Evolutionary conservation across 495 filamentous ascomycete genomes (phyloP).

Genomic region (Paragyromitra xinjiangensis): DNA sequence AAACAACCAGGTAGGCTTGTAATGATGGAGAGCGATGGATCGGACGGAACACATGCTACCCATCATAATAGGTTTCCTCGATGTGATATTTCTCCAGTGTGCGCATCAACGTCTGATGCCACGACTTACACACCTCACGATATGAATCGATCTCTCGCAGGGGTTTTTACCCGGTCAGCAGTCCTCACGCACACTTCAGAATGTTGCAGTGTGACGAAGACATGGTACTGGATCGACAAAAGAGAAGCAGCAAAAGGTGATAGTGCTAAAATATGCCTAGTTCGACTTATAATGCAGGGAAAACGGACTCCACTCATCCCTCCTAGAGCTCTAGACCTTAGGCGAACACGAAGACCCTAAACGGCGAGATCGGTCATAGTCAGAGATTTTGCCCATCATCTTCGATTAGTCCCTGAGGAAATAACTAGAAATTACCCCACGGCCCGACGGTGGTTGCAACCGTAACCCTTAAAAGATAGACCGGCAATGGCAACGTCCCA

Average conservation of each 20-base stretch:
- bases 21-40: slow-evolving; percentile 36
- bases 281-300: background rate
- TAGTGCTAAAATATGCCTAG: slow-evolving; percentile 7
- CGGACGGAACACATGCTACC: slow-evolving; percentile 27
- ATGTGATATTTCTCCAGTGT: slow-evolving; percentile 30
- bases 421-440: background rate
- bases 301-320: slow-evolving; percentile 3
- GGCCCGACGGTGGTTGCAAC: background rate
- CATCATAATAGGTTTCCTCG: slow-evolving; percentile 20
- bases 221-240: slow-evolving; percentile 10
- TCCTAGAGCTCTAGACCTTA: background rate
- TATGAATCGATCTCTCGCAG: slow-evolving; percentile 43
- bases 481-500: slow-evolving; percentile 8
- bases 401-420: slow-evolving; percentile 22
- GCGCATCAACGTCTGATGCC: slow-evolving; percentile 33
- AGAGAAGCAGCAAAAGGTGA: slow-evolving; percentile 27
- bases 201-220: slow-evolving; percentile 37
- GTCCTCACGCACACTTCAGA: background rate
- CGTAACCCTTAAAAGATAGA: background rate
- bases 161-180: slow-evolving; percentile 35
- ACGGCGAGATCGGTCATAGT: slow-evolving; percentile 36
- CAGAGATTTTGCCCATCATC: slow-evolving; percentile 27
- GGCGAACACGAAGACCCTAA: slow-evolving; percentile 10
- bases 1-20: background rate
- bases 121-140: slow-evolving; percentile 22